Conservation (phyloP, 2,329 filamentous ascomycete species). For the Microdochium nivale region DNA sequence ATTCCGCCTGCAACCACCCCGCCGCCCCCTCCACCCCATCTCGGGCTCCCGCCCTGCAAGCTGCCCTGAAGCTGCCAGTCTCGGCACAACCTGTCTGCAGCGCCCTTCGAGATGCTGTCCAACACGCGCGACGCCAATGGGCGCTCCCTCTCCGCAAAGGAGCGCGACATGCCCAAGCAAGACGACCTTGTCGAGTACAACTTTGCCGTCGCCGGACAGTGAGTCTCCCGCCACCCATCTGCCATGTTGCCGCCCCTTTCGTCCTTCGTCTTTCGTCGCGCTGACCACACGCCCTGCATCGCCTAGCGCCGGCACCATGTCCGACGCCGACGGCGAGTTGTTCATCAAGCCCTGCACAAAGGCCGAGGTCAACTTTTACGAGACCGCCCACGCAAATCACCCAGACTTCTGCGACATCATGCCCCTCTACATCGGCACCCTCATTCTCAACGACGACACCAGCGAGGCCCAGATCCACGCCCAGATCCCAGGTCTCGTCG, state of each 20-base stretch:
- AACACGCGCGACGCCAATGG: conserved; percentile 17
- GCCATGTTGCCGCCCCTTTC: background rate
- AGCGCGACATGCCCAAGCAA: conserved; percentile 40
- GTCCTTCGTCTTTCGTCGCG: no score
- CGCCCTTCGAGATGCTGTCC: conserved; percentile 7
- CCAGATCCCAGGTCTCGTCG: conserved; percentile 32
- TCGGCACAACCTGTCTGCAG: conserved; percentile 3
- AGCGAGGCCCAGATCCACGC: conserved; percentile 39
- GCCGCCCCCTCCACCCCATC: background rate
- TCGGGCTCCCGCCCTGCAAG: background rate
- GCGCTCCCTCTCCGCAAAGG: conserved; percentile 10
- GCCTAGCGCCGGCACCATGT: conserved; percentile 81
- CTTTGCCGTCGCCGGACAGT: conserved; percentile 79
- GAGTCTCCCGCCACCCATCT: conserved; percentile 30
- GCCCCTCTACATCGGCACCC: conserved; percentile 74
- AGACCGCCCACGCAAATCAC: conserved; percentile 57
- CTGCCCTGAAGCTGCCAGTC: background rate
- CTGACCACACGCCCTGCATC: background rate
- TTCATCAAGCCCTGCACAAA: conserved; percentile 92
- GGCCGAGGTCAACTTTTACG: conserved; percentile 84
- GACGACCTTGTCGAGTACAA: conserved; percentile 60
- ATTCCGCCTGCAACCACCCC: no score
- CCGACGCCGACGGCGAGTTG: conserved; percentile 71
- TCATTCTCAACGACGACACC: conserved; percentile 55
- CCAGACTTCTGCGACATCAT: conserved; percentile 71